Base-by-base conservation (phyloP, 2,329 filamentous ascomycete genomes). In the Ophiostoma sp. region DNA sequence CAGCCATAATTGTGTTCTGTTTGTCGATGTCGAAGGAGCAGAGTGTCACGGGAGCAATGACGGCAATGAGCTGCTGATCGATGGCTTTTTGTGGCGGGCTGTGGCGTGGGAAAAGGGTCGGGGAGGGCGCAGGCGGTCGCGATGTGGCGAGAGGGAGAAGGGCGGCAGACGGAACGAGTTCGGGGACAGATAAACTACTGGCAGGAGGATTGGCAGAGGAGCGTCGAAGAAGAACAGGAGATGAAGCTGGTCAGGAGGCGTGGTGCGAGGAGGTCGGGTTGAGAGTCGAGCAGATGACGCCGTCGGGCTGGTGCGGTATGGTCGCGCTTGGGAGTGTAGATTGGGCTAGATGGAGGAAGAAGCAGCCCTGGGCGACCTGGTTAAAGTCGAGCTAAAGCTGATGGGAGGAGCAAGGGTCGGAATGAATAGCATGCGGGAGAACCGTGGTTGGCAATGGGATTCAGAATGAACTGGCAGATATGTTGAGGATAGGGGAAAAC, bases 1-100 rank as follows among this genome's bases (percentile, higher is more conserved):
- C 65, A 64, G 70, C 68, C 70, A 71, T 72, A 66, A 52, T 70
- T 60, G 42, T 45, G 40, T 42, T 40, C 6, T 36, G 8, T 27
- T 42, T 18, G 60, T 42, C 14, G 60, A n/a, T n/a, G 14, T 4
- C 8, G 62, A 7, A n/a, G 60, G 40, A 40, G 52, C 27, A 12
- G 18, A 11, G 52, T 4, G 18, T 18, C 3, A 36, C 16, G 18
- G 52, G 38, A 16, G 2, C 45, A 4, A 16, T 47, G 18, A 11
- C 18, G n/a, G 49, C 4, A 55, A 27, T 5, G 14, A 40, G 58
- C 18, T 40, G 36, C 8, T 9, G 36, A 27, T 27, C 27, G 27
- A 27, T 27, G 27, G 27, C 27, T 27, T 27, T 27, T 27, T 27
- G 27, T 27, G 27, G 27, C 27, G 2, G 27, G 27, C 27, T 27